phyloP scores from a whole-genome alignment of 257 asterid species.

The Gentiana straminea region DNA sequence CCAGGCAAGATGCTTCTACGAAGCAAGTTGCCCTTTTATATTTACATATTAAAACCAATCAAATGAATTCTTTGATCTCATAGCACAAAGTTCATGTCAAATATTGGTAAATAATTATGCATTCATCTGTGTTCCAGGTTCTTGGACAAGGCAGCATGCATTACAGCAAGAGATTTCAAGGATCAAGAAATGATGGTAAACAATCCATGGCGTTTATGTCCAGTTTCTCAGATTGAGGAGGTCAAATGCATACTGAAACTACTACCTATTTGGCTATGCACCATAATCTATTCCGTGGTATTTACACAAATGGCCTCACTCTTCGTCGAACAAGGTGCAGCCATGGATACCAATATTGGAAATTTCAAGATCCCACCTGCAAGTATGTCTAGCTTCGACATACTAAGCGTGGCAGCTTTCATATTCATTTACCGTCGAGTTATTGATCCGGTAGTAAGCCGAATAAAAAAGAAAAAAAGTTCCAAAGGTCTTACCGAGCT shows the following conservation, averaged over 20 bases:
- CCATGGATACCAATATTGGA: constrained; percentile 59
- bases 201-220: constrained; percentile 58
- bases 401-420: constrained; percentile 75
- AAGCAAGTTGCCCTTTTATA: too few relatives aligned
- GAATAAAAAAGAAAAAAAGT: constrained; percentile 18
- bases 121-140: constrained; percentile 10
- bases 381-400: constrained; percentile 94
- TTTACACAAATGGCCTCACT: constrained; percentile 95
- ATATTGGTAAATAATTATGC: background rate
- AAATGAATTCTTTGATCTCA: too few relatives aligned
- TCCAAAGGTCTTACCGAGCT: constrained; percentile 47
- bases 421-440: constrained; percentile 67
- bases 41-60: too few relatives aligned
- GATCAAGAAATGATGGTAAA: constrained; percentile 15
- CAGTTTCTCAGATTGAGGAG: constrained; percentile 85
- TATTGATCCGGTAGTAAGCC: constrained; percentile 42
- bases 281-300: constrained; percentile 83
- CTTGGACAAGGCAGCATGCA: constrained; percentile 57
- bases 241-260: constrained; percentile 73
- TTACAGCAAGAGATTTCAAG: constrained; percentile 19
- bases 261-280: constrained; percentile 95
- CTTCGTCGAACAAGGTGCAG: constrained; percentile 88
- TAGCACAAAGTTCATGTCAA: too few relatives aligned
- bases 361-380: constrained; percentile 86
- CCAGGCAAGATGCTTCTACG: too few relatives aligned